Evolutionary conservation across 2,329 filamentous ascomycete genomes (phyloP), one percentile per base, ranked within the genome.

Genomic region (Akanthomyces lecanii): DNA sequence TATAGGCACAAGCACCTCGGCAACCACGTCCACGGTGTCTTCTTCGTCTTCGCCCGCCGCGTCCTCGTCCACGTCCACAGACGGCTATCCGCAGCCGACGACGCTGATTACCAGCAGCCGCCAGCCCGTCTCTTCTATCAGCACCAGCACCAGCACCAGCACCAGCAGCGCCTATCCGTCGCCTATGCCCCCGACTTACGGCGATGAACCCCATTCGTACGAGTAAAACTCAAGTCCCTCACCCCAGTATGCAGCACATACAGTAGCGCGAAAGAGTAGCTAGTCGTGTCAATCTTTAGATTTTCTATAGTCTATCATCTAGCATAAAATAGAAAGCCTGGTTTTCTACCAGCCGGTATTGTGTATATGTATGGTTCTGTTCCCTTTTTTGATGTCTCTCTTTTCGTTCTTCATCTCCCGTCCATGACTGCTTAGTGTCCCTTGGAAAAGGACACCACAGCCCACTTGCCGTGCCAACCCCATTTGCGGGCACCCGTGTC

Each of bases 391-490:
- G 8, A n/a, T 42, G 3, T 36, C 18, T 18, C 14, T 12, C 4
- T 23, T 21, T 47, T 55, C 33, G 5, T 38, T 21, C 23, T 16
- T 11, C 4, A 5, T 30, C 21, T 44, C 23, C 8, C 30, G 0
- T 8, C 16, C 12, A 25, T 36, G 18, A 50, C 14, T 0, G 18
- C 66, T 68, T 67, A 76, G 42, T 69, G 67, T 8, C 72, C 75
- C 50, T 74, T 64, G 5, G 76, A 78, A 10, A 78, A 66, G 56
- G 69, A 92, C 5, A 96, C 88, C n/a, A 98, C 92, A 6, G 94
- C 94, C 90, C 91, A 98, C 76, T 97, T 97, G 48, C 94, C 94
- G 71, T 86, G 90, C 93, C 93, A 98, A 0, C 92, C 93, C 94
- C 94, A 98, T 74, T 91, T 90, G 62, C 95, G 83, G 28, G 86